Evolutionary conservation across 208 protist species (phyloP).

Genomic region (Leishmania arabica): DNA sequence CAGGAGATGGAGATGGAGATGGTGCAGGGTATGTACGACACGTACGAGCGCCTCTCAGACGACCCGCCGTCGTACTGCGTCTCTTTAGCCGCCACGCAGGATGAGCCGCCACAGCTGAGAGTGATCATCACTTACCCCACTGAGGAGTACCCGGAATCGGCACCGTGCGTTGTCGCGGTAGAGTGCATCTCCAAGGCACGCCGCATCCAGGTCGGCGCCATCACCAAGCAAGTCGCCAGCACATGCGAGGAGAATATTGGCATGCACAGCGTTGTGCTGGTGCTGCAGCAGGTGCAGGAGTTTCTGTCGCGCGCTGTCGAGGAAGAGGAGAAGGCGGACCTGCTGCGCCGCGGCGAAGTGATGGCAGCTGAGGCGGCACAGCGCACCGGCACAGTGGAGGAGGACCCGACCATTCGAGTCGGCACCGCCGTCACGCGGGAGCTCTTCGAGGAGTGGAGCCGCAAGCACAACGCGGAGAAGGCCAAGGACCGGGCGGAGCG

Average conservation of each 20-base stretch:
- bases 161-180: conserved; percentile 50
- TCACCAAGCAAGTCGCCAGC: conserved; percentile 60
- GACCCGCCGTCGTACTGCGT: conserved; percentile 86
- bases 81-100: conserved; percentile 55
- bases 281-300: conserved; percentile 77
- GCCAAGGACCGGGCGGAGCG: conserved; percentile 36
- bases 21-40: conserved; percentile 92
- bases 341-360: conserved; percentile 67
- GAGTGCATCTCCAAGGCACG: conserved; percentile 76
- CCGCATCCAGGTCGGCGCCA: conserved; percentile 55
- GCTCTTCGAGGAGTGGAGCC: conserved; percentile 83
- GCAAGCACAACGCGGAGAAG: conserved; percentile 64
- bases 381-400: conserved; percentile 18
- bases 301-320: conserved; percentile 57
- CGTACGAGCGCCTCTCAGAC: conserved; percentile 60
- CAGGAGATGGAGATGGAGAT: conserved; percentile 93
- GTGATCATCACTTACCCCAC: conserved; percentile 75
- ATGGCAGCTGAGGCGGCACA: conserved; percentile 48
- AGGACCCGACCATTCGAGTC: conserved; percentile 78
- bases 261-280: conserved; percentile 71
- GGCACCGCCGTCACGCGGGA: conserved; percentile 84
- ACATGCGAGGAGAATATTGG: conserved; percentile 78
- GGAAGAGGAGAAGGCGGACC: conserved; percentile 74
- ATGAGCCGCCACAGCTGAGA: conserved; percentile 75
- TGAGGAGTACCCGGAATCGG: conserved; percentile 73